Evolutionary conservation across 169 alveolate genomes (phyloP).

Genomic region (Perkinsus olseni): DNA sequence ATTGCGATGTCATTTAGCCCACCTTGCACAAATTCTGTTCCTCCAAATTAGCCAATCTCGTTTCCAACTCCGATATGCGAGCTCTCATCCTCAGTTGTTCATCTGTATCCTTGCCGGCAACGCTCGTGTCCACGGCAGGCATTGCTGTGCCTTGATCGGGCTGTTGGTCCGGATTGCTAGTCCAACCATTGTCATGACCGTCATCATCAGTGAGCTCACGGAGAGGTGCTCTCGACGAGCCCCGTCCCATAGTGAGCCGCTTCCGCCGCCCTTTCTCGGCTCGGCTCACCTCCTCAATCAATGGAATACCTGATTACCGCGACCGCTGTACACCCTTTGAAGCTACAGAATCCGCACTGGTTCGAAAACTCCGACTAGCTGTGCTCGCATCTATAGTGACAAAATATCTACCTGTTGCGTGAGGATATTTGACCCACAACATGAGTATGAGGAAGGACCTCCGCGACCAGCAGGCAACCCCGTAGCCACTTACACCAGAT

Average conservation of each 20-base stretch:
- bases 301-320: background rate
- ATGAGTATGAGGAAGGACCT: too few species aligned
- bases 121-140: background rate
- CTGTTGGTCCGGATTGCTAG: background rate
- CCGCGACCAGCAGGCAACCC: too few species aligned
- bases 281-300: background rate
- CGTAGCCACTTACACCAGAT: slow-evolving; percentile 27
- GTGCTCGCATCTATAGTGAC: too few species aligned
- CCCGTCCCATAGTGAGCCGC: background rate
- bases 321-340: background rate
- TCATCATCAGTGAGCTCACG: background rate
- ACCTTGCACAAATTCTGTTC: background rate
- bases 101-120: background rate
- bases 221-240: background rate
- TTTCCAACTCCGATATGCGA: background rate
- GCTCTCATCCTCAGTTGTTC: background rate
- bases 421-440: too few species aligned
- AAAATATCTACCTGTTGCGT: too few species aligned
- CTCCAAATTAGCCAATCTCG: background rate
- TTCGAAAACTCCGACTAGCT: too few species aligned
- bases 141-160: background rate
- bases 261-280: background rate
- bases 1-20: background rate
- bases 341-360: too few species aligned
- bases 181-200: background rate